These are phyloP conservation scores for Penicillium concentricum DNA, from an alignment of 2,329 filamentous ascomycete genomes.

Conservation along the genomic window DNA sequence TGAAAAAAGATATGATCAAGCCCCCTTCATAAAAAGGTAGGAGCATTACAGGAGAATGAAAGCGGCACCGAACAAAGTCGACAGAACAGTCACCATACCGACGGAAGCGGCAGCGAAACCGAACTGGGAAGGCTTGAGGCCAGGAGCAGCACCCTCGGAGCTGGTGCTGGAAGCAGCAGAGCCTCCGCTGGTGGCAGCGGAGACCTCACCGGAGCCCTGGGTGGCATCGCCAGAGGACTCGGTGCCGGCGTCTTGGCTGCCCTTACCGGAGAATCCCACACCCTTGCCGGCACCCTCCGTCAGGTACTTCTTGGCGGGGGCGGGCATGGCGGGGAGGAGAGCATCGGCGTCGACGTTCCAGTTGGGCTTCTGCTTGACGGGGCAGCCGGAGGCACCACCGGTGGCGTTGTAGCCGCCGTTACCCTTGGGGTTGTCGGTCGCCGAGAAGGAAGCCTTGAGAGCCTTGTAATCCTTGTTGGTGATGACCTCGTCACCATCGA, in stretches of 20 bases:
- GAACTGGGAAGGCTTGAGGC: slow-evolving; percentile 47
- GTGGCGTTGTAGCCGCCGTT: slow-evolving; percentile 60
- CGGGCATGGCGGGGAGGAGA: slow-evolving; percentile 61
- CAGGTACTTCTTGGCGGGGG: slow-evolving; percentile 56
- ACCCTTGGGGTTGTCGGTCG: slow-evolving; percentile 53
- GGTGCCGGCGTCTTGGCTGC: slow-evolving; percentile 57
- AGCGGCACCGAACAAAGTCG: slow-evolving; percentile 54
- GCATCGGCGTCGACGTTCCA: slow-evolving; percentile 56
- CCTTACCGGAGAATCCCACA: slow-evolving; percentile 55
- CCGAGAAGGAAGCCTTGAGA: slow-evolving; percentile 52
- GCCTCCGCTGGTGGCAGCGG: slow-evolving; percentile 19
- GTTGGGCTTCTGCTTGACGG: slow-evolving; percentile 49
- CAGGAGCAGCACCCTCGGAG: slow-evolving; percentile 43
- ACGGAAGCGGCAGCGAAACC: slow-evolving; percentile 53
- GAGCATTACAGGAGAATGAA: slow-evolving; percentile 33
- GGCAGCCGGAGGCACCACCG: slow-evolving; percentile 55
- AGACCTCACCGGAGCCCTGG: slow-evolving; percentile 48
- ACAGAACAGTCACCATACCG: slow-evolving; percentile 52
- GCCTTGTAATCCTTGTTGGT: slow-evolving; percentile 63
- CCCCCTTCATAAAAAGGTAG: neutral
- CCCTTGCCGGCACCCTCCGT: slow-evolving; percentile 58
- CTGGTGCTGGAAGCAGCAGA: slow-evolving; percentile 27
- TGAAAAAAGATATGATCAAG: slow-evolving; percentile 6
- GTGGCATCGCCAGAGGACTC: slow-evolving; percentile 49
- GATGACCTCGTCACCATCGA: slow-evolving; percentile 56